Base-by-base conservation (phyloP, 106 monocot genomes). In the Ottelia alismoides region DNA sequence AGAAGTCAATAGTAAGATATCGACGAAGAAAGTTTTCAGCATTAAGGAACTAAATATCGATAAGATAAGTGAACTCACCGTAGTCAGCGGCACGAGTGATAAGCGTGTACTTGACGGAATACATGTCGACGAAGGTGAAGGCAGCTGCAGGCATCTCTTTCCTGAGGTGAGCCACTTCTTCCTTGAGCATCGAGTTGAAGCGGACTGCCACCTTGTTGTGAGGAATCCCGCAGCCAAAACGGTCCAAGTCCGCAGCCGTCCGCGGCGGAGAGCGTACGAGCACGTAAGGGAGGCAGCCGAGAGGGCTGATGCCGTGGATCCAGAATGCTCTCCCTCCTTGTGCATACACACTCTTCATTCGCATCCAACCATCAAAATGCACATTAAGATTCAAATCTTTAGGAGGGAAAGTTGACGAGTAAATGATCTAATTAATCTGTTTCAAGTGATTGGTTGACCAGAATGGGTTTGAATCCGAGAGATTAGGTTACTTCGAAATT, bases 241-340 rank as follows among this genome's bases (percentile, higher is more conserved):
- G 9, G 32, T 84, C 83, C 17, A 63, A 2, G 28, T 73, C 28
- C 0, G 32, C 3, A n/a, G n/a, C n/a, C 3, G 24, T 20, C 1
- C 25, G 40, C 40, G 16, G 10, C 16, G 40, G 40, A 16, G 16
- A 6, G 40, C 55, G 47, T n/a, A 72, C 25, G 20, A 82, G 81
- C 51, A 75, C 81, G 31, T 87, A 65, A 43, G 87, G 87, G 25
- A 87, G 52, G 63, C 87, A 87, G 31, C 87, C 87, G 28, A 87
- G 60, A 10, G 87, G 82, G 16, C 82, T 71, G 0, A 78, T 78
- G 27, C 58, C 73, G 57, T 87, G 82, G 27, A 87, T 52, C 87
- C 82, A 82, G 55, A 87, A 87, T 18, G 75, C 69, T 52, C 58
- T 69, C 17, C 71, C 77, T 1, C 87, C 87, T 32, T 23, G 28